phyloP scores from a whole-genome alignment of 2,329 filamentous ascomycete species.

The Orbilia quercus region DNA sequence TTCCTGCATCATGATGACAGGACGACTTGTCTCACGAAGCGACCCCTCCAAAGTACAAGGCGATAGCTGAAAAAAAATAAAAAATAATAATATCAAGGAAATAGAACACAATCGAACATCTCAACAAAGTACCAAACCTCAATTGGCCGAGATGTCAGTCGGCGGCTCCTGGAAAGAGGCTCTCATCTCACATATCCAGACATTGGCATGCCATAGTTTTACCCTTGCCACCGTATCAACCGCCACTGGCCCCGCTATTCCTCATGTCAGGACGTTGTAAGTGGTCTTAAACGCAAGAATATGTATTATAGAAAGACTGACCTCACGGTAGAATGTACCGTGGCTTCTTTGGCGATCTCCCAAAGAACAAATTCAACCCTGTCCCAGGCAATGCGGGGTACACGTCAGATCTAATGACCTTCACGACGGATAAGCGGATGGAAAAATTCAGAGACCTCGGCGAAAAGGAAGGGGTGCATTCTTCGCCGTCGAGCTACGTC shows the following conservation, averaged over 20 bases:
- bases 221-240: conserved; percentile 37
- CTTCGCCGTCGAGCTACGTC: conserved; percentile 63
- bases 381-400: conserved; percentile 66
- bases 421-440: conserved; percentile 91
- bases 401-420: conserved; percentile 74
- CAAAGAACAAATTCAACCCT: conserved; percentile 76
- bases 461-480: conserved; percentile 69
- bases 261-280: conserved; percentile 49
- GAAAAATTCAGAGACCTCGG: conserved; percentile 81
- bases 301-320: not conserved
- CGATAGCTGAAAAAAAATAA: too few relatives aligned
- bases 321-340: conserved; percentile 73
- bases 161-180: conserved; percentile 35
- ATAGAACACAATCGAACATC: too few relatives aligned
- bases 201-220: conserved; percentile 41
- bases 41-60: too few relatives aligned
- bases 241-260: conserved; percentile 1
- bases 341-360: conserved; percentile 81
- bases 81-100: too few relatives aligned
- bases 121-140: not conserved
- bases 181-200: conserved; percentile 31
- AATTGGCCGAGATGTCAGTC: conserved; percentile 20
- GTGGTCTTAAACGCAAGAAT: not conserved
- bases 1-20: too few relatives aligned
- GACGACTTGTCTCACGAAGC: too few relatives aligned